These are phyloP conservation scores for Maudiozyma pseudohumilis DNA, from an alignment of 805 yeast species.

Conservation along the genomic window DNA sequence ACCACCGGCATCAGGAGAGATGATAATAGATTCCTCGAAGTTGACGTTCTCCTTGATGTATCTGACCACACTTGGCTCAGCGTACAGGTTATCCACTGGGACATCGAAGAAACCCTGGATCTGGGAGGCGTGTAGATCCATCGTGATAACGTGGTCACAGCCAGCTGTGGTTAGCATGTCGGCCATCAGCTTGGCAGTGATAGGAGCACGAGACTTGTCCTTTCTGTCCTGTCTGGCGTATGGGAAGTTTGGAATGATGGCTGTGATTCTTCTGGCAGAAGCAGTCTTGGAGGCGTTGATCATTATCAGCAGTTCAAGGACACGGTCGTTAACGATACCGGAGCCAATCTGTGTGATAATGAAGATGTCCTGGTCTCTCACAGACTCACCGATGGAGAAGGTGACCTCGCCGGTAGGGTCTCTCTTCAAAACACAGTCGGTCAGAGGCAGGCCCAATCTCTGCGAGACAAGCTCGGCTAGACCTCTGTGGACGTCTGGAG, in stretches of 20 bases:
- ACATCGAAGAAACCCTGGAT: slow-evolving; percentile 77
- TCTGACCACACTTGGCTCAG: slow-evolving; percentile 71
- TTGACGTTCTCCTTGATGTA: slow-evolving; percentile 56
- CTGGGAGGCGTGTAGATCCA: slow-evolving; percentile 81
- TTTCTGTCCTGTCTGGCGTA: slow-evolving; percentile 82
- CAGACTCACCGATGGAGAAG: slow-evolving; percentile 69
- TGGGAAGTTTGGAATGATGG: slow-evolving; percentile 76
- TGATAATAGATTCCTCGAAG: slow-evolving; percentile 54
- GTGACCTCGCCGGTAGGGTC: slow-evolving; percentile 69
- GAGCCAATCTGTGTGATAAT: slow-evolving; percentile 73
- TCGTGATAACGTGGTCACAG: slow-evolving; percentile 74
- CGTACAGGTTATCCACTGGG: slow-evolving; percentile 79
- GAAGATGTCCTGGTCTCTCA: slow-evolving; percentile 75
- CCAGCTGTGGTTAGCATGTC: slow-evolving; percentile 77
- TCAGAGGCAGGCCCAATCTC: slow-evolving; percentile 47
- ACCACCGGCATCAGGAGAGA: slow-evolving; percentile 87
- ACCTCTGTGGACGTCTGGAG: slow-evolving; percentile 59
- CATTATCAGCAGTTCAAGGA: slow-evolving; percentile 65
- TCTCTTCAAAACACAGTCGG: slow-evolving; percentile 54
- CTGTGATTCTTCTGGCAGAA: slow-evolving; percentile 76
- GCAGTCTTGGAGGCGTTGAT: slow-evolving; percentile 81
- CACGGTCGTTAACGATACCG: slow-evolving; percentile 64
- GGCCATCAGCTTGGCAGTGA: slow-evolving; percentile 76
- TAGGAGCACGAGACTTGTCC: slow-evolving; percentile 77
- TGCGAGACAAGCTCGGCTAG: slow-evolving; percentile 58